Evolutionary conservation across 768 basidiomycete species (phyloP), one percentile per base, ranked within the genome.

Genomic region (Postia placenta): DNA sequence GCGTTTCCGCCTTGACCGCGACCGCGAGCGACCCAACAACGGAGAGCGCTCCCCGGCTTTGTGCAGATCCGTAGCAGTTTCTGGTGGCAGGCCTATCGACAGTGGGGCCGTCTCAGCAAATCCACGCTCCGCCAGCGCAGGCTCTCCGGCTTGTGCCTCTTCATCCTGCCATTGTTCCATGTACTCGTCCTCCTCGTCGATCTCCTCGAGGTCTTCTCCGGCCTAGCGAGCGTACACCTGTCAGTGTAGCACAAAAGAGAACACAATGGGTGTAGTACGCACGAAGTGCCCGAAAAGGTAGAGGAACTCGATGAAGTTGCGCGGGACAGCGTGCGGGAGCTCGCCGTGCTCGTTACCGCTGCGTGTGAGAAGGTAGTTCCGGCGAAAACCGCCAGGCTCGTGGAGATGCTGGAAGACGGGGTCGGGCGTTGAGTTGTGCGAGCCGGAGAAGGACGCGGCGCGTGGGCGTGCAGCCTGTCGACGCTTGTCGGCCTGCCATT

Each of bases 251-350:
- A 26, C 41, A n/a, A n/a, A n/a, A n/a, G n/a, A n/a, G n/a, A n/a
- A n/a, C n/a, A n/a, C n/a, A n/a, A n/a, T n/a, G n/a, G n/a, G n/a
- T n/a, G n/a, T n/a, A n/a, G n/a, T 25, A 73, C 93, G 70, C 61
- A 94, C 95, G 62, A 96, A 97, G 65, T 98, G 95, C 3, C 96
- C 96, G 60, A 91, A 99, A 22, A 98, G 74, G 60, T 87, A 87
- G 39, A 99, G 69, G 66, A 99, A 99, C 60, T 97, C 93, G 52
- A 97, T 87, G 53, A 95, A 94, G 61, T 90, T 94, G 59, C 85
- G 85, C 25, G 79, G 64, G 51, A 92, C 72, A 42, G 80, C 79
- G 12, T 67, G 75, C 1, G 70, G 69, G 52, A 85, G 83, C 36
- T 77, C 79, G 15, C 66, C 60, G 7, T 81, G 81, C 50, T 83